These are phyloP conservation scores for Solanum paucissectum DNA, from an alignment of 257 asterid species.

Conservation along the genomic window DNA sequence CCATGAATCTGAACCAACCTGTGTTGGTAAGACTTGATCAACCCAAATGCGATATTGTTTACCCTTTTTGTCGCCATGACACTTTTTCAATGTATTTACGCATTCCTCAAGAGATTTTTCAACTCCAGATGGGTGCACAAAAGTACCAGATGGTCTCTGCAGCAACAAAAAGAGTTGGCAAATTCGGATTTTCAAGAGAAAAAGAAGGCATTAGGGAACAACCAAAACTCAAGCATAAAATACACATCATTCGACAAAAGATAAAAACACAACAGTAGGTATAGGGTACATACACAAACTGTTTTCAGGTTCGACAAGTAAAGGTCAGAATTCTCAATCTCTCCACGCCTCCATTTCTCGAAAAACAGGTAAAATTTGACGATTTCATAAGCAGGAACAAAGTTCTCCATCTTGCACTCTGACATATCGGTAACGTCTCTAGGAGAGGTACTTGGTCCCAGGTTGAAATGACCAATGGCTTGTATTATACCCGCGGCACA, in stretches of 20 bases:
- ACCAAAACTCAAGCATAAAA: background rate
- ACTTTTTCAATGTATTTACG: conserved; percentile 30
- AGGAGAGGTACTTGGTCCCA: conserved; percentile 74
- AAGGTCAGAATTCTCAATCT: conserved; percentile 61
- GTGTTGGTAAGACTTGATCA: conserved; percentile 67
- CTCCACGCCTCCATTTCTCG: conserved; percentile 95
- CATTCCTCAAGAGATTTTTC: conserved; percentile 51
- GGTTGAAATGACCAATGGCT: conserved; percentile 80
- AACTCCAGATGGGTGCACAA: conserved; percentile 69
- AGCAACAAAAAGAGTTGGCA: conserved; percentile 1
- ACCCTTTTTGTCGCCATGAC: conserved; percentile 66
- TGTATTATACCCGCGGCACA: conserved; percentile 96
- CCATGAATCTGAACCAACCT: conserved; percentile 68
- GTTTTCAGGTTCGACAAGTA: conserved; percentile 56
- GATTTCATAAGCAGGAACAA: conserved; percentile 76
- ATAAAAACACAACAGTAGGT: background rate
- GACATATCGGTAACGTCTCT: conserved; percentile 56
- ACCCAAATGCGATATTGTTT: conserved; percentile 68
- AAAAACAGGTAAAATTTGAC: conserved; percentile 66
- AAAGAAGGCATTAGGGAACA: background rate
- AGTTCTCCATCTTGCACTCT: conserved; percentile 41
- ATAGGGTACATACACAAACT: conserved; percentile 42
- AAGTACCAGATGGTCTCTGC: conserved; percentile 58
- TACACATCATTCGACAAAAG: background rate
- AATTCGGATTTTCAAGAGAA: background rate